These are phyloP conservation scores for Aspergillus hortae DNA, from an alignment of 2,329 filamentous ascomycete genomes.

Conservation along the genomic window DNA sequence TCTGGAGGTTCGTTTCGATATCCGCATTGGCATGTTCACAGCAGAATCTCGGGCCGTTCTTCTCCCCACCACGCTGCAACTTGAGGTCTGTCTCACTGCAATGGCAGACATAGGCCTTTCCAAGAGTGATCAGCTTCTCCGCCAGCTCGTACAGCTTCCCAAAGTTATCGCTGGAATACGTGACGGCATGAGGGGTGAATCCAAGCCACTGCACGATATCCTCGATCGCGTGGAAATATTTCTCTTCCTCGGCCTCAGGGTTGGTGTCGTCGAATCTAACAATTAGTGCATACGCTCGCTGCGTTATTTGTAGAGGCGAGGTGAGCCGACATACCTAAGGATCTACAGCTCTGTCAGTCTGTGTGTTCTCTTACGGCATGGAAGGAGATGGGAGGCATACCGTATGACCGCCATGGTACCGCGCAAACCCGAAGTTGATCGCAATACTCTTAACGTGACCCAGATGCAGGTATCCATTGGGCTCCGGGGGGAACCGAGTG, in stretches of 20 bases:
- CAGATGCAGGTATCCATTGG: slow-evolving; percentile 90
- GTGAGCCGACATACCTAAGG: slow-evolving; percentile 3
- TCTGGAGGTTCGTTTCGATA: slow-evolving; percentile 37
- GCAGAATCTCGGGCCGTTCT: slow-evolving; percentile 54
- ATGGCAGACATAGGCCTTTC: slow-evolving; percentile 76
- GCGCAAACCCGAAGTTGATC: slow-evolving; percentile 93
- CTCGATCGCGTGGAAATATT: slow-evolving; percentile 83
- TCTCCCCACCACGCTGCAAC: slow-evolving; percentile 73
- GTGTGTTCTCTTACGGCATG: neutral
- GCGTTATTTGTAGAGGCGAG: neutral
- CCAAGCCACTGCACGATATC: slow-evolving; percentile 83
- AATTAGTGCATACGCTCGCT: slow-evolving; percentile 52
- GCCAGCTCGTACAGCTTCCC: slow-evolving; percentile 82
- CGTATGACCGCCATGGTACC: slow-evolving; percentile 68
- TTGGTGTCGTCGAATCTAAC: slow-evolving; percentile 93
- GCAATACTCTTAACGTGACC: slow-evolving; percentile 95
- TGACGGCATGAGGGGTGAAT: slow-evolving; percentile 74
- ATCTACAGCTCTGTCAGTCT: slow-evolving; percentile 10
- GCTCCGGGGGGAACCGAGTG: slow-evolving; percentile 78
- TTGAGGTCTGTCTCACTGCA: slow-evolving; percentile 79
- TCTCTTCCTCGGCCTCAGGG: slow-evolving; percentile 85
- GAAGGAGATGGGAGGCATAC: slow-evolving; percentile 1
- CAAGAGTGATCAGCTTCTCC: slow-evolving; percentile 73
- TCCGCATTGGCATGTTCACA: slow-evolving; percentile 55
- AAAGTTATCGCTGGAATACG: slow-evolving; percentile 89